Base-by-base conservation (phyloP, 805 yeast genomes). In the Komagataella populi region DNA sequence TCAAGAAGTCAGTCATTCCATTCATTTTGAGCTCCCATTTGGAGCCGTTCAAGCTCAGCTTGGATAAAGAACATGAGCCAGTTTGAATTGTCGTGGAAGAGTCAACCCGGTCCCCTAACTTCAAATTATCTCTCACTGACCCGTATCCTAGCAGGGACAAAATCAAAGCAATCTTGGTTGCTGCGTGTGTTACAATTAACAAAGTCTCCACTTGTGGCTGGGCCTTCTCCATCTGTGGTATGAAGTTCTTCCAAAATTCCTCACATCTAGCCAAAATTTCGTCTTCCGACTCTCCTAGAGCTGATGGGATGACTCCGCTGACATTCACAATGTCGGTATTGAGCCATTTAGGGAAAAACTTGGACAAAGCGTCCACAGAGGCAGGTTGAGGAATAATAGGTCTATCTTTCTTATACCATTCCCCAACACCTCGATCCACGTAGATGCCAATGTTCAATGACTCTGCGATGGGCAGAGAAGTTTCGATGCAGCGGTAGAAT, bases 121-220 rank as follows among this genome's bases (percentile, higher is more conserved):
- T 79, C 45, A 84, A 59, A 22, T 72, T 66, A 23, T 80, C 86
- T 47, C 77, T 72, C 18, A 78, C 78, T 45, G 70, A 69, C 0
- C 61, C 50, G 51, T 74, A 76, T 0, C 80, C 80, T 59, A 84
- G 60, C 14, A 91, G 69, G 0, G 85, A 75, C 79, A 87, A 78
- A 3, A 96, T 96, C 16, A 91, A 68, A 0, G 95, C 90, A 54
- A 89, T 87, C 63, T 88, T 87, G 4, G 95, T 77, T 3, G 98
- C 97, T 1, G 98, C 99, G 67, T 93, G 98, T 3, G 96, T 81
- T 23, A 87, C 81, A n/a, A 91, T 68, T 20, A 93, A 59, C 6
- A 93, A 70, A 0, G 80, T 71, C 44, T 81, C 78, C 36, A 80
- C 69, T 1, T 79, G 68, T 0, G 96, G 95, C 58, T 68, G 75